phyloP scores from a whole-genome alignment of 1,284 basidiomycete genomes.

The Papiliotrema laurentii region DNA sequence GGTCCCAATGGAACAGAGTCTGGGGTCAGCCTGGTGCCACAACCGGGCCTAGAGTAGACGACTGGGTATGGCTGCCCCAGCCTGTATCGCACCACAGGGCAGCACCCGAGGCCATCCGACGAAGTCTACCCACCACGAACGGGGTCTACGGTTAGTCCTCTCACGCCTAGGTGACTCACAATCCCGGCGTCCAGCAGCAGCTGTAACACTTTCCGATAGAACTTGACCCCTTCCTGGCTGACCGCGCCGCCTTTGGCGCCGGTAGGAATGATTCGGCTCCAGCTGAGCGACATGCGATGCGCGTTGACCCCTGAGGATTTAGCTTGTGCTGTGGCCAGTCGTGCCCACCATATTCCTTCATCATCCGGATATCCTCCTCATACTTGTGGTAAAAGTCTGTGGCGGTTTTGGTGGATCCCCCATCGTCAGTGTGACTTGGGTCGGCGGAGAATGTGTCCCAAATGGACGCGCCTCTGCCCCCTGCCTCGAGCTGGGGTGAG shows the following conservation, averaged over 20 bases:
- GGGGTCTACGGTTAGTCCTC: too few species aligned
- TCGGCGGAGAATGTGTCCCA: slow-evolving; percentile 59
- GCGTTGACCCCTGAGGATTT: slow-evolving; percentile 60
- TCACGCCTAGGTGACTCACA: background rate
- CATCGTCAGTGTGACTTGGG: background rate
- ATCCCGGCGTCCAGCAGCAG: slow-evolving; percentile 61
- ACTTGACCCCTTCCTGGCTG: slow-evolving; percentile 62
- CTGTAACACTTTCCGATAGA: slow-evolving; percentile 57
- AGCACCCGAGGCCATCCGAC: too few species aligned
- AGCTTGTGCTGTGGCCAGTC: slow-evolving; percentile 36
- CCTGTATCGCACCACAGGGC: too few species aligned
- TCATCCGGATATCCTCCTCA: slow-evolving; percentile 60
- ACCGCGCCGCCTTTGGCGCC: slow-evolving; percentile 61
- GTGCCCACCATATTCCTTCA: slow-evolving; percentile 53
- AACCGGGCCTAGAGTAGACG: slow-evolving; percentile 59
- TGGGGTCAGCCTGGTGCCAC: background rate
- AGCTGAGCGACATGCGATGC: slow-evolving; percentile 64
- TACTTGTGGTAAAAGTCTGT: slow-evolving; percentile 62
- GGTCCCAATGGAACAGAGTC: slow-evolving; percentile 55
- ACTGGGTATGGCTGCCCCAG: too few species aligned
- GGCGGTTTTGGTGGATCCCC: background rate
- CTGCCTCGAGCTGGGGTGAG: slow-evolving; percentile 1
- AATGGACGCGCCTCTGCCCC: slow-evolving; percentile 2
- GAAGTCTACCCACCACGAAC: slow-evolving; percentile 28
- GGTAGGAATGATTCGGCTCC: slow-evolving; percentile 66